Conservation (phyloP, 2,329 filamentous ascomycete species). For the Calcarisporium arbuscula region DNA sequence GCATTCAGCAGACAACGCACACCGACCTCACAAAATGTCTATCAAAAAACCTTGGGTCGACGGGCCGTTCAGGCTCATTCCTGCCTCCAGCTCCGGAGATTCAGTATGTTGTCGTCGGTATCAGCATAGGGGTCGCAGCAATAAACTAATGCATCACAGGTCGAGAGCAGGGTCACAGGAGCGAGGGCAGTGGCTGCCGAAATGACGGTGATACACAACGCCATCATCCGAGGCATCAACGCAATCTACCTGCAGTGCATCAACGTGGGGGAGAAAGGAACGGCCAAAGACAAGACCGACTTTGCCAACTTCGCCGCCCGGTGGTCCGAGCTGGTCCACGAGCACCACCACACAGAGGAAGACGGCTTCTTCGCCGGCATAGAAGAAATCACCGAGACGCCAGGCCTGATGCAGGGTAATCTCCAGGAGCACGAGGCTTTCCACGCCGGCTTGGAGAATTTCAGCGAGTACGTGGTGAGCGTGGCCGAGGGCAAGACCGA, state of each 20-base stretch:
- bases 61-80: constrained; percentile 25
- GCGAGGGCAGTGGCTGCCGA: constrained; percentile 17
- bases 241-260: constrained; percentile 30
- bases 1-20: too few species aligned
- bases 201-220: constrained; percentile 31
- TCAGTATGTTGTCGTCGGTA: too few species aligned
- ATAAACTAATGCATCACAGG: too few species aligned
- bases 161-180: constrained; percentile 13
- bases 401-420: constrained; percentile 33
- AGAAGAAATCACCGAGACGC: constrained; percentile 24
- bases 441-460: constrained; percentile 24
- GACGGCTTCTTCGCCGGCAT: constrained; percentile 30
- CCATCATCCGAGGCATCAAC: constrained; percentile 29
- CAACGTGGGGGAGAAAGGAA: constrained; percentile 21
- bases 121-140: too few species aligned
- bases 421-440: constrained; percentile 35
- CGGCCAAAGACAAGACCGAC: constrained; percentile 22
- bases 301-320: constrained; percentile 26
- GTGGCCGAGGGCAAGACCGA: constrained; percentile 19
- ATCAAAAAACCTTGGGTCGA: constrained; percentile 23
- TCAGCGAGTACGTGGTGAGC: constrained; percentile 23
- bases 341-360: constrained; percentile 35
- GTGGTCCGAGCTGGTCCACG: constrained; percentile 25
- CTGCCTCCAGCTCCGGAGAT: constrained; percentile 15
- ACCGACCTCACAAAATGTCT: too few species aligned